Evolutionary conservation across 2,329 filamentous ascomycete genomes (phyloP).

Genomic region (Penicillium brasilianum): DNA sequence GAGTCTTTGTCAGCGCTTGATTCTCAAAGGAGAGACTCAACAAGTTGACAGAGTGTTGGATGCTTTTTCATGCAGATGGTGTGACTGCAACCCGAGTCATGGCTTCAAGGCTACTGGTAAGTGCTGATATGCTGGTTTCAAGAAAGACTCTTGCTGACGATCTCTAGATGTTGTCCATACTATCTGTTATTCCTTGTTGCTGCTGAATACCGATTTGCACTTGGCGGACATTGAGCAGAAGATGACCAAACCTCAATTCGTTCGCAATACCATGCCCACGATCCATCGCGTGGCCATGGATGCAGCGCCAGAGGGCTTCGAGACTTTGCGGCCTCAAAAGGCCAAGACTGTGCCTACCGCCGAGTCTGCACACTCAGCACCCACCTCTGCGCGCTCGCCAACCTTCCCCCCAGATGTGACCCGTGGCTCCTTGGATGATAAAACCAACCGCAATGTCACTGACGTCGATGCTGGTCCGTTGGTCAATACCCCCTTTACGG

Average conservation of each 20-base stretch:
- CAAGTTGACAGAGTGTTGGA: constrained; percentile 95
- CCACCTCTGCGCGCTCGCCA: constrained; percentile 28
- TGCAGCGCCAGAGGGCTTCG: constrained; percentile 69
- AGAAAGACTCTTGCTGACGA: constrained; percentile 37
- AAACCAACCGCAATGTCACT: constrained; percentile 35
- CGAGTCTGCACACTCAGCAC: constrained; percentile 20
- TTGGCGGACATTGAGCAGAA: constrained; percentile 93
- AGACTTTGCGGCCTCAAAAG: constrained; percentile 54
- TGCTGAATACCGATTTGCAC: constrained; percentile 95
- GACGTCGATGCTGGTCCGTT: constrained; percentile 64
- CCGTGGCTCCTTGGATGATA: constrained; percentile 27
- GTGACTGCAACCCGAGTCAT: constrained; percentile 87
- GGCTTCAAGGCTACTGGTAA: constrained; percentile 87
- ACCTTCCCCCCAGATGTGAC: constrained; percentile 26
- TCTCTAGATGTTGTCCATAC: constrained; percentile 89
- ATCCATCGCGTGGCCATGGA: constrained; percentile 78
- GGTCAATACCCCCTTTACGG: constrained; percentile 76
- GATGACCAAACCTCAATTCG: constrained; percentile 93
- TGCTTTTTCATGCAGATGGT: constrained; percentile 88
- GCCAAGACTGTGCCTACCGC: constrained; percentile 45
- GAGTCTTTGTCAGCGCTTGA: constrained; percentile 77
- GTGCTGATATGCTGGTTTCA: constrained; percentile 35
- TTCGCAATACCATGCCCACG: constrained; percentile 94
- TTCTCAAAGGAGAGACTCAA: constrained; percentile 90
- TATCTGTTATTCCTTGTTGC: constrained; percentile 92